Evolutionary conservation across 1,139 yeast species (phyloP), one percentile per base, ranked within the genome.

Genomic region (Ogataea hybrid): DNA sequence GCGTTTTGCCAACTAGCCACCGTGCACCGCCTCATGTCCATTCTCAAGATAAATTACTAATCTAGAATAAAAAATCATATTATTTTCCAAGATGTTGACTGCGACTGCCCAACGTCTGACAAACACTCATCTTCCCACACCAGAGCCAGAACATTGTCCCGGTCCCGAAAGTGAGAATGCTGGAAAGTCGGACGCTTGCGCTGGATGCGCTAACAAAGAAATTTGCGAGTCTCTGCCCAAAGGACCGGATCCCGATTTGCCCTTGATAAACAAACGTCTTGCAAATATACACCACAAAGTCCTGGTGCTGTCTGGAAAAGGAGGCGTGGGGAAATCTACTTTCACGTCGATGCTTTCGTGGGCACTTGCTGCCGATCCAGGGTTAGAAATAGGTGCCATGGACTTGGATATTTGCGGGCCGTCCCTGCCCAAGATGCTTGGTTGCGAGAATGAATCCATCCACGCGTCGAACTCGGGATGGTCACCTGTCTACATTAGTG

Each of bases 381-480:
- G 81, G 37, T 54, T 84, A 21, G 97, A 92, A 61, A 84, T 92
- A 8, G 99, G 97, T 2, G 92, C 96, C 31, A 86, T 92, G 94
- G 99, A 94, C 64, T 69, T 92, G 48, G 99, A 92, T 68, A 89
- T 92, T 27, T 92, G 98, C 65, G 99, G 99, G 0, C 99, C 99
- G 0, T 89, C 97, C 1, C 71, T 92, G 56, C 98, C 98, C 0
- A 74, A 86, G 45, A 92, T 94, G 95, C 71, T 92, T 52, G 98
- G 98, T 1, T 92, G 95, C 3, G 82, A 80, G 44, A 86, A 89
- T 12, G 97, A 90, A 61, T 73, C 81, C 18, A 77, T 92, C 4
- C 98, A 92, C 63, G 82, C 88, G 44, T 87, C 97, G 0, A 87
- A 83, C 58, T 77, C 88, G 0, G 98, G 98, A 0, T 89, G 96